phyloP scores from a whole-genome alignment of 192 early-diverging fungal genomes.

The Gaertneriomyces sp. region DNA sequence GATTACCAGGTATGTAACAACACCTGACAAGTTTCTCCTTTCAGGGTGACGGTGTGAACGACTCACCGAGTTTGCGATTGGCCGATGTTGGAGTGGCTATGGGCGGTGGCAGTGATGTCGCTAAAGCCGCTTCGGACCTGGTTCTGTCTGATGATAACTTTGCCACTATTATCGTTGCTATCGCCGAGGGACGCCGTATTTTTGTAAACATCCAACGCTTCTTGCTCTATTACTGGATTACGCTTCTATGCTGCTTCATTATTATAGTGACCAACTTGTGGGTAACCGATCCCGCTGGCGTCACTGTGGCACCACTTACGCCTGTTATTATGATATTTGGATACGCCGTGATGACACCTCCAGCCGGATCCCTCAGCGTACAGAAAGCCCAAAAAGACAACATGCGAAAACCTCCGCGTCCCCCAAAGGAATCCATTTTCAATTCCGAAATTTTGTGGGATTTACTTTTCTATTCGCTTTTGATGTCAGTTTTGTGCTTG shows the following conservation, averaged over 20 bases:
- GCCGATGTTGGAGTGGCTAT: constrained; percentile 87
- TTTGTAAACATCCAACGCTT: constrained; percentile 62
- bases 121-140: constrained; percentile 36
- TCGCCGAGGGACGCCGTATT: constrained; percentile 75
- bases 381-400: constrained; percentile 54
- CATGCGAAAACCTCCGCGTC: constrained; percentile 73
- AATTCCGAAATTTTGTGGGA: constrained; percentile 63
- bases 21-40: no score
- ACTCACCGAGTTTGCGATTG: constrained; percentile 81
- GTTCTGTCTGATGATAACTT: constrained; percentile 53
- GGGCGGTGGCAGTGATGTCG: constrained; percentile 49
- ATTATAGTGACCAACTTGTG: constrained; percentile 70
- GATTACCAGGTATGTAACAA: no score
- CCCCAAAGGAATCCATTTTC: constrained; percentile 62
- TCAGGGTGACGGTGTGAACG: constrained; percentile 84
- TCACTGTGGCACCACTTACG: constrained; percentile 72
- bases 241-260: constrained; percentile 46
- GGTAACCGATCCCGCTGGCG: constrained; percentile 69
- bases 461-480: constrained; percentile 62
- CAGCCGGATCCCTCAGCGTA: constrained; percentile 73
- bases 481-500: constrained; percentile 61
- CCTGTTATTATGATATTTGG: constrained; percentile 76
- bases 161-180: constrained; percentile 68
- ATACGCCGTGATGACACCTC: constrained; percentile 76
- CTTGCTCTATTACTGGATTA: constrained; percentile 24